A percentile compares a stretch with the other conserved stretches of the same genome.
Conservation (phyloP, 164 flowering plant genomes). For the Nelumbo lutea region DNA sequence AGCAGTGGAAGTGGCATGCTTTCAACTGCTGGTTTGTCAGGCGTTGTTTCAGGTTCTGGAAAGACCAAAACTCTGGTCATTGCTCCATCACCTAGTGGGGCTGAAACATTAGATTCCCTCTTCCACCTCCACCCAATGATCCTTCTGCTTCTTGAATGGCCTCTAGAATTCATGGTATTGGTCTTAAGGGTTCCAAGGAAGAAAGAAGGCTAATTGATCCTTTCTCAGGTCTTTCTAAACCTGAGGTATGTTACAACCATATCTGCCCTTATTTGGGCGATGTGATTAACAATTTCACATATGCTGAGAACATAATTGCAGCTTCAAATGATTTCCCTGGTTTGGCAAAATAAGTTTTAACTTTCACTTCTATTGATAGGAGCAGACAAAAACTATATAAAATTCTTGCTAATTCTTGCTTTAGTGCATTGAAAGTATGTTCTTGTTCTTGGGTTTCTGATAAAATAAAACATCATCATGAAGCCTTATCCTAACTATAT, state of each 20-base stretch:
- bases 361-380: not conserved
- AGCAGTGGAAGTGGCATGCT: slow-evolving; percentile 87
- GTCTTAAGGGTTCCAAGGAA: slow-evolving; percentile 39
- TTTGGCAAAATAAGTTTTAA: not conserved
- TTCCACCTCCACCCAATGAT: slow-evolving; percentile 98
- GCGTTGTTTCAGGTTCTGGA: slow-evolving; percentile 37
- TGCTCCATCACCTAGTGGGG: slow-evolving; percentile 81
- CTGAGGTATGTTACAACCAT: slow-evolving; percentile 49
- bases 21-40: slow-evolving; percentile 78
- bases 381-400: too few species aligned
- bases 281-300: not conserved
- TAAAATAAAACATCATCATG: too few species aligned
- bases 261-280: not conserved
- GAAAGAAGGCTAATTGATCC: slow-evolving; percentile 49
- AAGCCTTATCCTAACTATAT: too few species aligned
- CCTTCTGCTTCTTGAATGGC: slow-evolving; percentile 60
- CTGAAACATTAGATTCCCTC: slow-evolving; percentile 67
- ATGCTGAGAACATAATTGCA: not conserved
- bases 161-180: slow-evolving; percentile 30
- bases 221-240: slow-evolving; percentile 71
- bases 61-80: slow-evolving; percentile 55
- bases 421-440: too few species aligned
- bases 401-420: too few species aligned
- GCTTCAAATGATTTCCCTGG: not conserved
- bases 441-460: too few species aligned